Base-by-base conservation (phyloP, 768 basidiomycete species). In the Hebeloma cylindrosporum region DNA sequence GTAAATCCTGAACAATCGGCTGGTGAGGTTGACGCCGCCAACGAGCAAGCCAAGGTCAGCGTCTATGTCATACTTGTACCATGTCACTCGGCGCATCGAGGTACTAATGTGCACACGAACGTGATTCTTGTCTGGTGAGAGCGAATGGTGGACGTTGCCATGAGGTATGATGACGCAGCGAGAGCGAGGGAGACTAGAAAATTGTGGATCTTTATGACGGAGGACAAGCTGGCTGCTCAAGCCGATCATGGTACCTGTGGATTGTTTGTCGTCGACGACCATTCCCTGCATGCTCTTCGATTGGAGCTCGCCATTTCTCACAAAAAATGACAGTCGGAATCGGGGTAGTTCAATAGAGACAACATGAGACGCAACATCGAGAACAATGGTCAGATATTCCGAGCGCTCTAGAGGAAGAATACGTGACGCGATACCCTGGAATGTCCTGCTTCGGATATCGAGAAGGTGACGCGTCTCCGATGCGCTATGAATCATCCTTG, bases 161-260 rank as follows among this genome's bases (percentile, higher is more conserved):
- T 62, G 53, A 0, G 76, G 77, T 29, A 78, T 60, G 28, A 77
- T 54, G 23, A 77, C 60, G n/a, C 50, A 44, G 18, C 62, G 64
- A 11, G 60, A 57, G 18, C 42, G 57, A 35, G 50, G 54, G 21
- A 57, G 55, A 11, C 45, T 50, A 7, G 29, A 28, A 34, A 49
- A 53, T 21, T 23, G 25, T 10, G 20, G 16, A 17, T 53, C 40
- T 31, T 51, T 60, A 35, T 53, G 57, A 11, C 60, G 56, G 9
- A 72, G 63, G 30, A 77, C 63, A 4, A 78, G 62, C 13, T 75
- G 68, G 26, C 58, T 65, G 25, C 36, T 28, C 25, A 79, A 52
- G 10, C 77, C 78, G 28, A 75, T 64, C 53, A 80, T 56, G 1
- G 73, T 69, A 1, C 74, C 73, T 1, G 58, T 57, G 1, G 63